phyloP scores from a whole-genome alignment of 129 eudicot genomes.

The Glebionis coronaria region DNA sequence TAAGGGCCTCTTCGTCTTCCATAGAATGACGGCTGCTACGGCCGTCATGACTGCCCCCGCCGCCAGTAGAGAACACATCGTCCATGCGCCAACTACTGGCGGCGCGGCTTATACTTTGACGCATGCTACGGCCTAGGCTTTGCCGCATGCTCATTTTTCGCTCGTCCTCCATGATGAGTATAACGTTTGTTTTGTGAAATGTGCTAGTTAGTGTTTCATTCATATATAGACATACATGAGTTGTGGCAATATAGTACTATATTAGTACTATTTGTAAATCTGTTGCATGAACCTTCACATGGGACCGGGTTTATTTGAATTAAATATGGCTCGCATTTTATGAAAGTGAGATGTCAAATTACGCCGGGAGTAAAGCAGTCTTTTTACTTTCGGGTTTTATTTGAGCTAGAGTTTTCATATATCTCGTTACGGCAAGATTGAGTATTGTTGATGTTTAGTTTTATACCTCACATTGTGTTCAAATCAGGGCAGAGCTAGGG shows the following conservation, averaged over 20 bases:
- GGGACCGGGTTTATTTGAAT: background rate
- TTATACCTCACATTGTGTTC: too few relatives aligned
- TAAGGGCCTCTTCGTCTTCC: constrained; percentile 59
- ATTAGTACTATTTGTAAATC: background rate
- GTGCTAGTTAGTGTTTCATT: background rate
- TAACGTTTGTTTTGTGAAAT: too few relatives aligned
- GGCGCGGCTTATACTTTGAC: constrained; percentile 23
- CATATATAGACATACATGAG: background rate
- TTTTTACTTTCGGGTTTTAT: too few relatives aligned
- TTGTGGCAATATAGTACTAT: too few relatives aligned
- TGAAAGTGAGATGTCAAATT: too few relatives aligned
- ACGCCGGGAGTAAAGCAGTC: too few relatives aligned
- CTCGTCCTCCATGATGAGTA: constrained; percentile 26
- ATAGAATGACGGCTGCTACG: constrained; percentile 34
- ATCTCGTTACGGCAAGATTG: too few relatives aligned
- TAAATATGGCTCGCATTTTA: too few relatives aligned
- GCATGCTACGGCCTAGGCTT: constrained; percentile 23
- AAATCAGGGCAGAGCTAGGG: too few relatives aligned
- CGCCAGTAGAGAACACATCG: constrained; percentile 27
- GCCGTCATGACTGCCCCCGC: constrained; percentile 34
- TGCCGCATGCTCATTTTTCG: constrained; percentile 18
- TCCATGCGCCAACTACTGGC: constrained; percentile 31
- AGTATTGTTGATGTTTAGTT: too few relatives aligned
- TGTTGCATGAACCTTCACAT: background rate
- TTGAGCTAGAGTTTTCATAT: too few relatives aligned